A percentile compares a stretch with the other conserved stretches of the same genome.
These are phyloP conservation scores for Neofusicoccum umdonicola DNA, from an alignment of 2,329 filamentous ascomycete genomes.

Conservation along the genomic window DNA sequence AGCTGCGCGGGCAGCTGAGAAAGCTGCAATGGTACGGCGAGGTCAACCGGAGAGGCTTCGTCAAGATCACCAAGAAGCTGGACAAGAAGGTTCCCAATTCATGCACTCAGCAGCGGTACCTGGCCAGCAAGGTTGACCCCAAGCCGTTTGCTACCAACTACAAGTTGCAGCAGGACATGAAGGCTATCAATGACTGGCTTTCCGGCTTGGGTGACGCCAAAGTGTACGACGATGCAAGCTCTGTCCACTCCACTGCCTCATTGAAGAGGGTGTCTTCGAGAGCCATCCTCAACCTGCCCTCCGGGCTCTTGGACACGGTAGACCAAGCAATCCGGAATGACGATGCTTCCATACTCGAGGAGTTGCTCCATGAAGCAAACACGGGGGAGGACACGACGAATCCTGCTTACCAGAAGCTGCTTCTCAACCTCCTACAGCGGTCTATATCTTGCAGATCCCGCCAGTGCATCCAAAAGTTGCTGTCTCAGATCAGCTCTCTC, in stretches of 20 bases:
- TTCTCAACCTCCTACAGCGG: constrained; percentile 77
- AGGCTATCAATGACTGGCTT: constrained; percentile 85
- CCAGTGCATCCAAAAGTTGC: constrained; percentile 67
- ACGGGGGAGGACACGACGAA: constrained; percentile 48
- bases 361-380: constrained; percentile 59
- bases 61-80: constrained; percentile 98
- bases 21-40: constrained; percentile 98
- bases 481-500: constrained; percentile 67
- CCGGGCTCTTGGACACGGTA: constrained; percentile 65
- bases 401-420: constrained; percentile 60
- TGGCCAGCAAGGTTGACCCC: constrained; percentile 86
- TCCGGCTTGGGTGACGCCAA: constrained; percentile 77
- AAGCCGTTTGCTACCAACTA: constrained; percentile 80
- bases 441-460: constrained; percentile 69
- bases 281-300: constrained; percentile 69
- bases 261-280: constrained; percentile 75
- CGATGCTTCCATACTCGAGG: constrained; percentile 55
- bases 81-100: constrained; percentile 86
- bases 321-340: constrained; percentile 72
- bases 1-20: constrained; percentile 80
- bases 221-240: constrained; percentile 70
- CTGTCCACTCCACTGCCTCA: constrained; percentile 66
- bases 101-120: constrained; percentile 77
- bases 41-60: constrained; percentile 90
- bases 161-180: constrained; percentile 57